phyloP scores from a whole-genome alignment of 345 rosid genomes.

The Melaleuca quinquenervia region DNA sequence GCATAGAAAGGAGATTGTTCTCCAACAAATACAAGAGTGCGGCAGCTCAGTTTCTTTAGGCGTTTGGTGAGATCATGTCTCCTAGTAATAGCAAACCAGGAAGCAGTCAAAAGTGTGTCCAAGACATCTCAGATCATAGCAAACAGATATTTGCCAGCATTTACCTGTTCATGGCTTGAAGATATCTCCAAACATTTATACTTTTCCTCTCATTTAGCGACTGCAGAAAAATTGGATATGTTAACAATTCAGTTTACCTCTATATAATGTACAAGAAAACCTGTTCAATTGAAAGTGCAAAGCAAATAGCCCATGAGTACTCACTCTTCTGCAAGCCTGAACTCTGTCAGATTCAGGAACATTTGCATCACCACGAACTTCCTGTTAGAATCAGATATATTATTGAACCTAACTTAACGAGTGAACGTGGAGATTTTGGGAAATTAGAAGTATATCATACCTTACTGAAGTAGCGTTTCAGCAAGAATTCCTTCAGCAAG shows the following conservation, averaged over 20 bases:
- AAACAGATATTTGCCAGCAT: background rate
- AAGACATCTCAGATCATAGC: background rate
- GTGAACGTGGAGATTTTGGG: background rate
- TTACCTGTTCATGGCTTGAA: conserved; percentile 55
- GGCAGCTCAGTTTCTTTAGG: conserved; percentile 66
- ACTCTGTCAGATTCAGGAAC: conserved; percentile 83
- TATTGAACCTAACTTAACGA: background rate
- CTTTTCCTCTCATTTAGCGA: conserved; percentile 73
- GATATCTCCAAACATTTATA: conserved; percentile 48
- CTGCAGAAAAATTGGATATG: conserved; percentile 19
- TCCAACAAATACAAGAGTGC: conserved; percentile 79
- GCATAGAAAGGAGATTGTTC: conserved; percentile 79
- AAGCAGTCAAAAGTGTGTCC: background rate
- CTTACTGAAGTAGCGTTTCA: conserved; percentile 93
- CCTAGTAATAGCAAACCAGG: conserved; percentile 20
- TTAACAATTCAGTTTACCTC: background rate
- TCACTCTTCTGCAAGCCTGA: conserved; percentile 79
- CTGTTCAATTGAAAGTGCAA: background rate
- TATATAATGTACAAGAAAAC: background rate
- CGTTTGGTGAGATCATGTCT: conserved; percentile 72
- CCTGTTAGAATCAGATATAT: conserved; percentile 28
- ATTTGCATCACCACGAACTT: conserved; percentile 70
- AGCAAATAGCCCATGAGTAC: background rate
- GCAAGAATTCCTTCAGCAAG: conserved; percentile 64
- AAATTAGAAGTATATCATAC: conserved; percentile 9